These are phyloP conservation scores for Beauveria bassiana DNA, from an alignment of 2,329 filamentous ascomycete genomes.

Conservation along the genomic window DNA sequence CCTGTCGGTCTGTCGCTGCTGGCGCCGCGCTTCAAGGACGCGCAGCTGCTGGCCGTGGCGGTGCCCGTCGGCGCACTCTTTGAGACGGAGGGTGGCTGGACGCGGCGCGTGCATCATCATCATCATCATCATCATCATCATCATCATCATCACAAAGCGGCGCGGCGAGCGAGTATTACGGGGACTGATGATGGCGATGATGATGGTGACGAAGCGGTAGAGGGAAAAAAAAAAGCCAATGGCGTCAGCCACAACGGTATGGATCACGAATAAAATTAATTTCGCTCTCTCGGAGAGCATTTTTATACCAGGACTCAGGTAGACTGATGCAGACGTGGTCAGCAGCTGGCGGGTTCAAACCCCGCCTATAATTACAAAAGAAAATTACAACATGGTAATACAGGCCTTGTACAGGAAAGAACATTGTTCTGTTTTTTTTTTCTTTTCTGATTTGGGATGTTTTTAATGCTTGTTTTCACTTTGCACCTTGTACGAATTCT, in stretches of 20 bases:
- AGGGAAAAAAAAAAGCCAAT: not conserved
- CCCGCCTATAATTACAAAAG: not conserved
- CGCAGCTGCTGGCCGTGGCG: constrained; percentile 35
- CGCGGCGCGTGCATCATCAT: constrained; percentile 4
- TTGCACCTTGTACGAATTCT: not conserved
- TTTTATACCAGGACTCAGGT: not conserved
- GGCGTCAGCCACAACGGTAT: not conserved
- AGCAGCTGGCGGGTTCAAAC: not conserved
- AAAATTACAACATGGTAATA: not conserved
- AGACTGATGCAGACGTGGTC: not conserved
- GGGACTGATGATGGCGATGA: not conserved
- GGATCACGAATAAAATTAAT: not conserved
- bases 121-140: no score
- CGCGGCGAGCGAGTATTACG: no score
- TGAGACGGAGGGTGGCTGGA: constrained; percentile 25
- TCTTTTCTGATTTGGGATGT: not conserved
- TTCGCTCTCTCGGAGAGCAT: not conserved
- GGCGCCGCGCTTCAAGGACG: constrained; percentile 38
- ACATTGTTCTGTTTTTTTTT: not conserved
- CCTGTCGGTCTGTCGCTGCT: constrained; percentile 53
- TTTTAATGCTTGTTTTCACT: not conserved
- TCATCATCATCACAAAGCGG: not conserved
- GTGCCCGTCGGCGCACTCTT: constrained; percentile 30
- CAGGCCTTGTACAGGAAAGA: not conserved
- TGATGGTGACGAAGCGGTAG: not conserved